phyloP scores from a whole-genome alignment of 2,329 filamentous ascomycete species.

The Aspergillus latus region DNA sequence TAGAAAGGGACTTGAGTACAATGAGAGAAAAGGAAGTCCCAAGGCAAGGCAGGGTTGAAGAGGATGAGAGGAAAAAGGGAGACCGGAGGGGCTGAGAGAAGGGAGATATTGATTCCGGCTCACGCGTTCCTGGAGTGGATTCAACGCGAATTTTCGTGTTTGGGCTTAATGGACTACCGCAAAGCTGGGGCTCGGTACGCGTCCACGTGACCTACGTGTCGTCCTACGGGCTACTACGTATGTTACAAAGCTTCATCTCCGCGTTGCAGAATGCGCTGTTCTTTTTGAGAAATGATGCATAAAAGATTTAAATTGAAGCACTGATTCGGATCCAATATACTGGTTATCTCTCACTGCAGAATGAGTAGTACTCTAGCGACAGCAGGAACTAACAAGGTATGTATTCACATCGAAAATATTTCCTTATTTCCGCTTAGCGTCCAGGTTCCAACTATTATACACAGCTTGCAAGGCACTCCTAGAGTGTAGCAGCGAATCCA shows the following conservation, averaged over 20 bases:
- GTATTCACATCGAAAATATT: conserved; percentile 5
- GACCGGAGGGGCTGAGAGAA: conserved; percentile 27
- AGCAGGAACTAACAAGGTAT: conserved; percentile 4
- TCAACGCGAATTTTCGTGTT: conserved; percentile 39
- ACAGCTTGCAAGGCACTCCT: conserved; percentile 6
- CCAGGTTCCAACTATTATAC: conserved; percentile 9
- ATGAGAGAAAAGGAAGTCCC: conserved; percentile 12
- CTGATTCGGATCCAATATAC: neutral
- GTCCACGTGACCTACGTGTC: conserved; percentile 3
- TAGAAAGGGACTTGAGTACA: conserved; percentile 2
- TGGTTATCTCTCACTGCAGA: neutral
- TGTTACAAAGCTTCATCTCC: neutral
- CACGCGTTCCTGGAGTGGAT: conserved; percentile 32
- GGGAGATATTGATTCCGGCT: conserved; percentile 36
- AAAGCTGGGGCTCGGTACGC: conserved; percentile 17
- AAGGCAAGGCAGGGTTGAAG: conserved; percentile 16
- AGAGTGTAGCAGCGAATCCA: conserved; percentile 42
- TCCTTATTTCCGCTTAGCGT: neutral
- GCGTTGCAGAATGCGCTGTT: too few relatives aligned
- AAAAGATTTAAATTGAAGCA: neutral
- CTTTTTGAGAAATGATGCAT: neutral
- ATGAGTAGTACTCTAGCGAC: neutral
- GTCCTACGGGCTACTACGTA: neutral
- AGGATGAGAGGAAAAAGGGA: conserved; percentile 27
- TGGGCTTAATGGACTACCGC: conserved; percentile 28